Evolutionary conservation across 2,329 filamentous ascomycete genomes (phyloP).

Genomic region (Neodidymelliopsis sp.): DNA sequence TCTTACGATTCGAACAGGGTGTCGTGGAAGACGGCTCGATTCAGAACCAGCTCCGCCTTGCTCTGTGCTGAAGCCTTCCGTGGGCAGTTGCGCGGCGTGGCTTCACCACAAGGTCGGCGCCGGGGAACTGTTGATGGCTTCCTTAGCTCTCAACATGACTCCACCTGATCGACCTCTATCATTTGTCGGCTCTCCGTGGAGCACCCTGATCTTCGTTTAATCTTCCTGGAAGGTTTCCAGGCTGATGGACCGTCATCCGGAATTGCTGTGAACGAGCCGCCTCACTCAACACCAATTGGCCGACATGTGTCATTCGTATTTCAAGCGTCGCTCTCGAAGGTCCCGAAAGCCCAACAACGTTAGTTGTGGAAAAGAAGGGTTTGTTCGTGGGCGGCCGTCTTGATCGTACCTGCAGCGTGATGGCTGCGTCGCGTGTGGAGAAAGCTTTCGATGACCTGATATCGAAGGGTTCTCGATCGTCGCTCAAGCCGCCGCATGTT

Average conservation of each 20-base stretch:
- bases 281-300: constrained; percentile 11
- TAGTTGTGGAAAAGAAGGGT: constrained; percentile 8
- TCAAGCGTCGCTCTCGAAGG: constrained; percentile 10
- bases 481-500: constrained; percentile 18
- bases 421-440: constrained; percentile 12
- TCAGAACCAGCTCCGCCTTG: constrained; percentile 39
- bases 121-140: constrained; percentile 50
- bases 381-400: neutral
- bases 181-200: constrained; percentile 42
- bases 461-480: constrained; percentile 11
- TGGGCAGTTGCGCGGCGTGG: constrained; percentile 28
- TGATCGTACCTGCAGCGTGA: constrained; percentile 21
- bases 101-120: constrained; percentile 42
- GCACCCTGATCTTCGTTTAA: constrained; percentile 46
- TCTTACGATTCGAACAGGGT: constrained; percentile 37
- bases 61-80: constrained; percentile 35
- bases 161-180: constrained; percentile 47
- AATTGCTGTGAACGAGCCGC: constrained; percentile 10
- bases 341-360: constrained; percentile 5
- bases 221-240: constrained; percentile 33
- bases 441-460: constrained; percentile 11
- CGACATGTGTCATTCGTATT: constrained; percentile 9
- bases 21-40: constrained; percentile 33
- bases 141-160: constrained; percentile 41
- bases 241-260: constrained; percentile 28